Evolutionary conservation across 1,139 yeast genomes (phyloP).

Genomic region (Debaryomycetaceae sp.): DNA sequence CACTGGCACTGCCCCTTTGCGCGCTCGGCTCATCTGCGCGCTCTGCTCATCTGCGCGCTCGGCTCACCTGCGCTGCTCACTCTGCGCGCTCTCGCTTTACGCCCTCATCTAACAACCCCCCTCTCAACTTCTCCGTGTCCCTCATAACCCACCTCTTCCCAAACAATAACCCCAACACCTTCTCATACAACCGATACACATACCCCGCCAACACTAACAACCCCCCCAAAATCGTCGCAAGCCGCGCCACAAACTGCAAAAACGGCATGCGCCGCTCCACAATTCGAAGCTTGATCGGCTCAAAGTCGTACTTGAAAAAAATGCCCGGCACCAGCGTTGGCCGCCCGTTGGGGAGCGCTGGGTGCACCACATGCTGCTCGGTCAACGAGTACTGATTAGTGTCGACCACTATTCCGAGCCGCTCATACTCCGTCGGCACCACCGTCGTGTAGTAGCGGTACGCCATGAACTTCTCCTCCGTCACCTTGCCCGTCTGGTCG

Average conservation of each 20-base stretch:
- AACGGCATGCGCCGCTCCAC: slow-evolving; percentile 74
- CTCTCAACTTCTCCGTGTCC: slow-evolving; percentile 50
- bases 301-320: slow-evolving; percentile 80
- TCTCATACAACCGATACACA: slow-evolving; percentile 46
- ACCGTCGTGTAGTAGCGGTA: slow-evolving; percentile 71
- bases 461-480: slow-evolving; percentile 40
- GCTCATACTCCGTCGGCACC: slow-evolving; percentile 76
- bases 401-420: slow-evolving; percentile 66
- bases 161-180: slow-evolving; percentile 34
- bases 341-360: slow-evolving; percentile 17
- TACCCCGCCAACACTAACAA: slow-evolving; percentile 51
- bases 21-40: too few relatives aligned
- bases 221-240: slow-evolving; percentile 81
- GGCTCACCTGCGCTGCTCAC: too few relatives aligned
- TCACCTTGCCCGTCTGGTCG: slow-evolving; percentile 63
- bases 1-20: too few relatives aligned
- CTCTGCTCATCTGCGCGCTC: too few relatives aligned
- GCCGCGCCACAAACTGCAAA: slow-evolving; percentile 67
- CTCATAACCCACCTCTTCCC: slow-evolving; percentile 51
- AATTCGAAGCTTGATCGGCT: slow-evolving; percentile 71
- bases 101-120: slow-evolving; percentile 27
- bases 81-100: slow-evolving; percentile 12
- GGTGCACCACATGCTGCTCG: slow-evolving; percentile 37
- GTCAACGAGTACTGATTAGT: slow-evolving; percentile 87
- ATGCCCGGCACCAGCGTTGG: slow-evolving; percentile 66